Evolutionary conservation across 2,329 filamentous ascomycete species (phyloP).

Genomic region (Daldinia eschscholtzii): DNA sequence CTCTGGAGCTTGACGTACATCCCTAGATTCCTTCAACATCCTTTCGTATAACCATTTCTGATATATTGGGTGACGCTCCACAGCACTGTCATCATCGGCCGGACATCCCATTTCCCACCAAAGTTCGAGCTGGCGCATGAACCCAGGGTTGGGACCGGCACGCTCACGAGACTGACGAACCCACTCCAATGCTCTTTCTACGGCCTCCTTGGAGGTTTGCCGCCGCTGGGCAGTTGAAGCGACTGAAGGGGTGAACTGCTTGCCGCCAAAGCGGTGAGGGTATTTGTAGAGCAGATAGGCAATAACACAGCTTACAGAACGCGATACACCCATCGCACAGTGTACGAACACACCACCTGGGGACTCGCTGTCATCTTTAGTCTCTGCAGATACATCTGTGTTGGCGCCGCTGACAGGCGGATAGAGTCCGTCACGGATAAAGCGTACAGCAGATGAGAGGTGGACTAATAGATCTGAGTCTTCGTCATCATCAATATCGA

Average conservation of each 20-base stretch:
- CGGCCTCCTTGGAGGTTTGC: slow-evolving; percentile 62
- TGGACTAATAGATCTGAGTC: slow-evolving; percentile 88
- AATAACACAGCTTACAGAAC: slow-evolving; percentile 85
- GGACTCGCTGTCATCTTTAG: slow-evolving; percentile 25
- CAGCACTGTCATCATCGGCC: slow-evolving; percentile 62
- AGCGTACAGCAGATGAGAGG: slow-evolving; percentile 81
- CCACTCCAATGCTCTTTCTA: slow-evolving; percentile 72
- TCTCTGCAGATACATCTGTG: slow-evolving; percentile 64
- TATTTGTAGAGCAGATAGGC: slow-evolving; percentile 85
- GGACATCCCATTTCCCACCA: slow-evolving; percentile 92
- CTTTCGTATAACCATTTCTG: slow-evolving; percentile 75
- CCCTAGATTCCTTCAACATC: slow-evolving; percentile 70
- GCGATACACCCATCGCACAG: slow-evolving; percentile 96
- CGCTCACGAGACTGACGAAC: slow-evolving; percentile 79
- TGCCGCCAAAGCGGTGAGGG: slow-evolving; percentile 64
- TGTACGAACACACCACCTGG: slow-evolving; percentile 67
- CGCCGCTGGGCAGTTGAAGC: slow-evolving; percentile 56
- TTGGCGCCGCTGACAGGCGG: slow-evolving; percentile 27
- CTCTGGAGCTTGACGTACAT: slow-evolving; percentile 82
- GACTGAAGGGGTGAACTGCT: slow-evolving; percentile 60
- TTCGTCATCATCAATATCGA: slow-evolving; percentile 91
- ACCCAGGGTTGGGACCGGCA: slow-evolving; percentile 90
- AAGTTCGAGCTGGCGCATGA: slow-evolving; percentile 87
- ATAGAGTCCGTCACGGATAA: slow-evolving; percentile 81
- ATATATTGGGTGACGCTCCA: slow-evolving; percentile 79